These are phyloP conservation scores for Clavariopsis aquatica DNA, from an alignment of 495 filamentous ascomycete genomes.

Conservation along the genomic window DNA sequence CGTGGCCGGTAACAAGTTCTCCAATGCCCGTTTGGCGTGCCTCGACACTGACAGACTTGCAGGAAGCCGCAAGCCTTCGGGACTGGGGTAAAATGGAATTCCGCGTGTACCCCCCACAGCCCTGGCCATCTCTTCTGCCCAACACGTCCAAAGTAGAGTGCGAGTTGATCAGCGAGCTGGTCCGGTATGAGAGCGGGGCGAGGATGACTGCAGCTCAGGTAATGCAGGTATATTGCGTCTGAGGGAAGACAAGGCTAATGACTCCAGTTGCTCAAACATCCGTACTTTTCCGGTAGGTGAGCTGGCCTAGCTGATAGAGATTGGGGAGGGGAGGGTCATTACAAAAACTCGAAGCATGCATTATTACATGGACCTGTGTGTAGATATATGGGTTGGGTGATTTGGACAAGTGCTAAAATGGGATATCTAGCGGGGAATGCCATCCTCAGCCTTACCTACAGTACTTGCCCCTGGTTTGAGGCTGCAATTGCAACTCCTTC, in stretches of 20 bases:
- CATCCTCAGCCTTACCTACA: slow-evolving; percentile 5
- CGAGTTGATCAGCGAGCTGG: slow-evolving; percentile 57
- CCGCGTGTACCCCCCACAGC: slow-evolving; percentile 52
- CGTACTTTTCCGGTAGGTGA: slow-evolving; percentile 12
- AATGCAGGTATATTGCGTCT: slow-evolving; percentile 1
- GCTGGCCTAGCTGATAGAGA: not conserved
- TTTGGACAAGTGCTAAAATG: no score
- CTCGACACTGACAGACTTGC: slow-evolving; percentile 16
- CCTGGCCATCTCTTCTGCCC: slow-evolving; percentile 58
- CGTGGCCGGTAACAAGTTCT: slow-evolving; percentile 67
- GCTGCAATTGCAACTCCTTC: not conserved
- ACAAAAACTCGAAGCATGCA: not conserved
- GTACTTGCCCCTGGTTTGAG: not conserved
- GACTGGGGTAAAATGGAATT: slow-evolving; percentile 72
- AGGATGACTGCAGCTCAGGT: slow-evolving; percentile 43
- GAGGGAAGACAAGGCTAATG: slow-evolving; percentile 1
- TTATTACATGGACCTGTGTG: not conserved
- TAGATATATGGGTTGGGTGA: not conserved
- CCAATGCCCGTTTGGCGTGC: slow-evolving; percentile 1
- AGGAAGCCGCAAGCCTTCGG: slow-evolving; percentile 59
- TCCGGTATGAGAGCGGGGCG: slow-evolving; percentile 57
- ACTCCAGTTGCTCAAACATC: slow-evolving; percentile 34
- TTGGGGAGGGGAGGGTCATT: not conserved
- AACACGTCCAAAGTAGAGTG: slow-evolving; percentile 52
- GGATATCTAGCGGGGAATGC: not conserved